These are phyloP conservation scores for Trypanosoma avium DNA, from an alignment of 208 protist genomes.

Conservation along the genomic window DNA sequence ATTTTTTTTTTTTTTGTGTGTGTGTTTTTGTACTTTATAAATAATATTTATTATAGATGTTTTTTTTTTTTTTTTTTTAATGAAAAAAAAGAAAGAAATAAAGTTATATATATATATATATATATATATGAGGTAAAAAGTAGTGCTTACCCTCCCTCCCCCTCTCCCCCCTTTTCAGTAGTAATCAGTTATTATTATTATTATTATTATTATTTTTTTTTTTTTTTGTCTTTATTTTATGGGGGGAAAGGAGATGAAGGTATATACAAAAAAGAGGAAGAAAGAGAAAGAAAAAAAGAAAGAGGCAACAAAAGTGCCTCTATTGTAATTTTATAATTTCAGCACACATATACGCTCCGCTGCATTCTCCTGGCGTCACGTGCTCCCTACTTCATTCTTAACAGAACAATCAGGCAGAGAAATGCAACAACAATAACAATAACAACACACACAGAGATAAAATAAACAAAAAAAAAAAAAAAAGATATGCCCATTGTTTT, in stretches of 20 bases:
- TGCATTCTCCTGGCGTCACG: not conserved
- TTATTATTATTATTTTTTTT: not conserved
- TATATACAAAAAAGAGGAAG: constrained; percentile 17
- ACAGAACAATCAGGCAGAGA: too few relatives aligned
- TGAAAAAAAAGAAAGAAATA: not conserved
- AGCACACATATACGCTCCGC: not conserved
- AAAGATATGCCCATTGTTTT: constrained; percentile 1
- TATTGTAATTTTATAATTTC: not conserved
- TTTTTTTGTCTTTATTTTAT: not conserved
- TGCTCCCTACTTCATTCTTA: not conserved
- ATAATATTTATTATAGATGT: too few relatives aligned
- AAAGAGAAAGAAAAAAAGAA: constrained; percentile 13
- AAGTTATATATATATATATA: not conserved
- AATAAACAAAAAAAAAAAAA: not conserved
- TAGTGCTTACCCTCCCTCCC: not conserved
- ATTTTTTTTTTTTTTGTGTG: not conserved
- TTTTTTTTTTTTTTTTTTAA: not conserved
- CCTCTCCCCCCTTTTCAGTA: not conserved
- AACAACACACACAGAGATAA: not conserved
- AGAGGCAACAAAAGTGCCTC: not conserved
- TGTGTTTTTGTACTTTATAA: too few relatives aligned
- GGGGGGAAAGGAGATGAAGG: constrained; percentile 11
- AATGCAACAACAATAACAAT: too few relatives aligned
- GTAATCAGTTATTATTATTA: not conserved
- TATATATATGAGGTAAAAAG: not conserved